Conservation (phyloP, 2,329 filamentous ascomycete genomes). For the Exophiala sp. region DNA sequence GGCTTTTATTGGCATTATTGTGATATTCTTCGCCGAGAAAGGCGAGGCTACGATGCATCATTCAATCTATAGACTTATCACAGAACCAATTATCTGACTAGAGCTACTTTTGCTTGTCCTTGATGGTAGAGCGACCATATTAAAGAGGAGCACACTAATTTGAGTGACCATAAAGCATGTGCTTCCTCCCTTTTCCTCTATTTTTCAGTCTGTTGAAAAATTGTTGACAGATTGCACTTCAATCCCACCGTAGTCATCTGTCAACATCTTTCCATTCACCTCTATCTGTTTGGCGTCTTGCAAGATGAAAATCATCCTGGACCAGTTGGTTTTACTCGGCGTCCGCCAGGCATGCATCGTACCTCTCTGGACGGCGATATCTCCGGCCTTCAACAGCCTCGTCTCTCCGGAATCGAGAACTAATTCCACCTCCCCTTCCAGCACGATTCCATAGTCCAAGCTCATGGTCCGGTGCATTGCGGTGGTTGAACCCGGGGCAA, state of each 20-base stretch:
- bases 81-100: too few species aligned
- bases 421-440: conserved; percentile 53
- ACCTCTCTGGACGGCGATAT: conserved; percentile 53
- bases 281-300: conserved; percentile 8
- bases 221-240: background rate
- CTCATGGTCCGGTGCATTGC: conserved; percentile 53
- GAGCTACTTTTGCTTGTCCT: too few species aligned
- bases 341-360: conserved; percentile 39
- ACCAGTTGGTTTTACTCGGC: conserved; percentile 24
- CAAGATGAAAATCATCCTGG: conserved; percentile 20
- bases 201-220: too few species aligned
- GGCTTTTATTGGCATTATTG: too few species aligned
- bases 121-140: too few species aligned
- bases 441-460: conserved; percentile 53
- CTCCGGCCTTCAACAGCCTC: conserved; percentile 46
- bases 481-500: conserved; percentile 40
- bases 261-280: conserved; percentile 3
- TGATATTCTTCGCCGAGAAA: too few species aligned
- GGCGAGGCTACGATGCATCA: too few species aligned
- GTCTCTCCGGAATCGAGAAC: conserved; percentile 49
- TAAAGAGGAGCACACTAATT: too few species aligned
- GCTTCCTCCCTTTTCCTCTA: too few species aligned
- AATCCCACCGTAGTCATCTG: conserved; percentile 12
- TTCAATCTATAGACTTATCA: too few species aligned
- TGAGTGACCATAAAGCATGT: too few species aligned